These are phyloP conservation scores for Glycyrrhiza uralensis DNA, from an alignment of 306 rosid genomes.

Conservation along the genomic window DNA sequence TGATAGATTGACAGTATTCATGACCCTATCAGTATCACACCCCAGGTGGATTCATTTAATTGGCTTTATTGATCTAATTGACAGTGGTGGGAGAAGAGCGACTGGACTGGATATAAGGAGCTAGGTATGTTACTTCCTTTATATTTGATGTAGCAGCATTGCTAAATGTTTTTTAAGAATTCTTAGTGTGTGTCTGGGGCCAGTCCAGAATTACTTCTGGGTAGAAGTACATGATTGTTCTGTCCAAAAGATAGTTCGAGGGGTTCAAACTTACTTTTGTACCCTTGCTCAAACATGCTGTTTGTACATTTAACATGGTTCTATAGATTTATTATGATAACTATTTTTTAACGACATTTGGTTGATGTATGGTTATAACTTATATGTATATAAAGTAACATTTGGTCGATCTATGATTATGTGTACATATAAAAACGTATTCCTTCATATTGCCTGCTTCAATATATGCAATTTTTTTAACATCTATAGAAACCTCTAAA, in stretches of 20 bases:
- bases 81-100: slow-evolving; percentile 99
- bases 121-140: slow-evolving; percentile 62
- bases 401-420: neutral
- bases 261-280: slow-evolving; percentile 11
- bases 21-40: slow-evolving; percentile 59
- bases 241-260: neutral
- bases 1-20: slow-evolving; percentile 38
- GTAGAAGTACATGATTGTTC: slow-evolving; percentile 6
- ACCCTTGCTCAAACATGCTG: slow-evolving; percentile 6
- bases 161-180: neutral
- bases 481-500: neutral
- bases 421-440: neutral
- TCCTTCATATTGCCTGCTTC: neutral
- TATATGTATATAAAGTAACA: neutral
- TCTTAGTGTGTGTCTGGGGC: neutral
- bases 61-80: slow-evolving; percentile 96
- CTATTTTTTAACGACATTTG: neutral
- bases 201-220: neutral
- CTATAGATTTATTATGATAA: slow-evolving; percentile 3
- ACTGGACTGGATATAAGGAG: slow-evolving; percentile 99
- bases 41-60: slow-evolving; percentile 87
- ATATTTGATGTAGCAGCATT: slow-evolving; percentile 7
- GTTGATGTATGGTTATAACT: neutral
- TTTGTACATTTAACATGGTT: neutral
- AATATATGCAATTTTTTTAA: neutral